Evolutionary conservation across 768 basidiomycete genomes (phyloP), one percentile per base, ranked within the genome.

Genomic region (Serendipita sp.): DNA sequence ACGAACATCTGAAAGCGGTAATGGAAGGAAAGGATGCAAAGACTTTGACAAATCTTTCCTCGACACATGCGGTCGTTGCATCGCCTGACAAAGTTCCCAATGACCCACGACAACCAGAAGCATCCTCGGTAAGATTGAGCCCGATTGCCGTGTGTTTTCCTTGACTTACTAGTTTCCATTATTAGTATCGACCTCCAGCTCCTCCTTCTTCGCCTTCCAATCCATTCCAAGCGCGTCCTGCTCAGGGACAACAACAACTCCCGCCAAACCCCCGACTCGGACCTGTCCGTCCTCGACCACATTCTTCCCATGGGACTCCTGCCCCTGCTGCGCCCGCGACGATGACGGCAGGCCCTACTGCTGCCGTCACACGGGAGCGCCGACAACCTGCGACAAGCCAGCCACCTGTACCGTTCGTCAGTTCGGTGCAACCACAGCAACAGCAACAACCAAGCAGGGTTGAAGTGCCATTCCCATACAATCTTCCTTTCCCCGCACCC

Each of bases 401-500:
- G 31, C 53, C 53, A 20, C 53, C 53, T 24, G 31, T 58, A 3
- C 53, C 53, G 53, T 20, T 7, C 9, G n/a, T 48, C 7, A 48
- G 20, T 20, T 28, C 45, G 26, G 17, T 17, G 45, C 45, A 28
- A n/a, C 20, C 5, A n/a, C 45, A 48, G 53, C 31, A 31, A 7
- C 24, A 31, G 1, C 53, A 33, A 31, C 53, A 14, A 26, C 33
- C 48, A 20, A 16, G n/a, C 34, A 4, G 53, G 53, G 24, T 58
- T 26, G 53, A 17, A 9, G 53, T 58, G 17, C 66, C 67, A 33
- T 74, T 80, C 70, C 84, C 87, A 3, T 88, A 89, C 73, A 86
- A 88, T 68, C 78, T 90, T 26, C 88, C 88, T 0, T 76, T 79
- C 2, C 77, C 78, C 0, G 74, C 76, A 3, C 75, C 81, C 17